Base-by-base conservation (phyloP, 169 alveolate genomes). In the Plasmodium berghei region DNA sequence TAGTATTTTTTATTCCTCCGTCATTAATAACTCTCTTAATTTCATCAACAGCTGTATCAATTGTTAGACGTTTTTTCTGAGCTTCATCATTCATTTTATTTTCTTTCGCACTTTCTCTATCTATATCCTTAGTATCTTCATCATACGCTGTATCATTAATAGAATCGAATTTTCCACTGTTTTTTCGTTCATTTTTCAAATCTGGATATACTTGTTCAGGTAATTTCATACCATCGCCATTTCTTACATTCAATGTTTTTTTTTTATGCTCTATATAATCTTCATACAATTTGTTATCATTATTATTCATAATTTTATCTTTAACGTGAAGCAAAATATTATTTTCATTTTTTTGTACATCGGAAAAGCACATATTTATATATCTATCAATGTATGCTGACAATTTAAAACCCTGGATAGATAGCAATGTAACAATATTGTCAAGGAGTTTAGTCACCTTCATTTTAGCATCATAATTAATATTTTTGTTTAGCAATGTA, bases 391-490 rank as follows among this genome's bases (percentile, higher is more conserved):
- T 48, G 16, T 45, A 20, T 16, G 61, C 18, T 0, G 80, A 46
- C 55, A 83, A 46, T 24, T 56, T 71, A 12, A 83, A 83, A 28
- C 61, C 55, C 6, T 48, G 49, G 5, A 83, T 59, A 42, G 85
- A 83, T 40, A 83, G 9, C 64, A 83, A 67, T 14, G 90, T 83
- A 16, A 83, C 62, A 6, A 66, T 28, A 28, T 54, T 83, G 14
- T 83, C 83, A 45, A 83, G 40, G 1, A 83, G 61, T 22, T 83
- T 61, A 16, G 90, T 83, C 5, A 83, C 64, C 45, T 83, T 83
- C 85, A 83, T 83, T 52, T 83, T 83, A 20, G 90, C 69, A 42
- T 67, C 64, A 71, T 69, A 83, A 26, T 83, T 83, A 20, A 83
- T 83, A 26, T 66, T 83, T 40, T 83, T 83, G 10, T 83, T 66